Evolutionary conservation across 495 filamentous ascomycete species (phyloP).

Genomic region (Aspergillus olivimuriae): DNA sequence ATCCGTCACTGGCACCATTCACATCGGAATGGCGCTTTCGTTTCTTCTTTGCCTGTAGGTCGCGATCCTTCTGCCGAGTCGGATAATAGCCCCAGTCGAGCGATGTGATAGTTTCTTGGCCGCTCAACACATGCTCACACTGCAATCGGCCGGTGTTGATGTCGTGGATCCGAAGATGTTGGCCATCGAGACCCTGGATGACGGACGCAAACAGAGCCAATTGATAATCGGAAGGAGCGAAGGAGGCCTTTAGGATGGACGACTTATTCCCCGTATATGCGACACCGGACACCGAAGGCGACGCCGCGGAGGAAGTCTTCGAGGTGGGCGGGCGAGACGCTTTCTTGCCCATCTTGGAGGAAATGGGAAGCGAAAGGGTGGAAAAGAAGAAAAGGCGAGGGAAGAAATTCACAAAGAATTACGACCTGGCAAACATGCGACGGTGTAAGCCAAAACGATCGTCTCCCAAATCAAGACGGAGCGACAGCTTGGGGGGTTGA

Average conservation of each 20-base stretch:
- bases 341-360: slow-evolving; percentile 46
- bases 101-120: slow-evolving; percentile 48
- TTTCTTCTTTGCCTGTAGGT: slow-evolving; percentile 49
- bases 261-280: slow-evolving; percentile 38
- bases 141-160: slow-evolving; percentile 50
- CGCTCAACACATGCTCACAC: slow-evolving; percentile 48
- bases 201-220: slow-evolving; percentile 55
- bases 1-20: slow-evolving; percentile 33
- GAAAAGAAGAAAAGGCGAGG: slow-evolving; percentile 1
- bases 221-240: slow-evolving; percentile 50
- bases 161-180: slow-evolving; percentile 55
- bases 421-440: background rate
- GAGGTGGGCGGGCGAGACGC: slow-evolving; percentile 36
- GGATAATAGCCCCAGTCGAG: slow-evolving; percentile 51
- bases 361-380: slow-evolving; percentile 1
- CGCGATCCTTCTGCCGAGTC: slow-evolving; percentile 26
- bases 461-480: slow-evolving; percentile 11
- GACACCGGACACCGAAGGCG: slow-evolving; percentile 31
- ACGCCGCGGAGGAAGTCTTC: slow-evolving; percentile 44
- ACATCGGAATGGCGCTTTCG: slow-evolving; percentile 44
- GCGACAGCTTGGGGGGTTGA: slow-evolving; percentile 19
- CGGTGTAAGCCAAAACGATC: slow-evolving; percentile 2
- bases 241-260: slow-evolving; percentile 46
- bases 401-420: background rate
- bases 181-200: slow-evolving; percentile 52